Base-by-base conservation (phyloP, 2,329 filamentous ascomycete species). In the Diaporthe sp. region DNA sequence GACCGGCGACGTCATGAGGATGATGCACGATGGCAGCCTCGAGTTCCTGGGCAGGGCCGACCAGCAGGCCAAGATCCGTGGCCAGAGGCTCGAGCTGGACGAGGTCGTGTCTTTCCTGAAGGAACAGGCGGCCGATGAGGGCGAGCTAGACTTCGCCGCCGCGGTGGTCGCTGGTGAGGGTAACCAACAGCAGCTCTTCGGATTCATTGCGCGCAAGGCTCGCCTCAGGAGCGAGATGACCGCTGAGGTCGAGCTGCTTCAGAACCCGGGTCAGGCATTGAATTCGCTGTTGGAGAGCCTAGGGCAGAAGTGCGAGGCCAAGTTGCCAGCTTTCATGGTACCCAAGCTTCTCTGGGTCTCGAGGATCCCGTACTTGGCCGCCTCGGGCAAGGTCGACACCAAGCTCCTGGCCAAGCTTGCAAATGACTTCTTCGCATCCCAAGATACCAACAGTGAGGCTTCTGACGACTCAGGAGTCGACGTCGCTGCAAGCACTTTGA, bases 271-370 rank as follows among this genome's bases (percentile, higher is more conserved):
- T 17, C 58, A 73, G 12, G 57, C 57, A 9, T 37, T 65, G 57
- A 55, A 55, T 13, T 62, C 57, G 28, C 55, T 78, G 12, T 42
- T 77, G 12, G 15, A 67, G 39, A 62, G 31, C 8, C 60, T 79
- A 15, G 75, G 55, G 70, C 39, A 68, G 17, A 67, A 60, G 31
- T 80, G 77, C 58, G 57, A 76, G 57, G 58, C 44, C 44, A 70
- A 60, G 25, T 65, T 79, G 31, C 78, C 79, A 1, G 76, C 75
- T 17, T 80, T 79, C 60, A 80, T 80, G 79, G 77, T 80, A 2
- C 79, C 79, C 58, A 73, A 75, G 17, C 72, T 80, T 60, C 34
- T 79, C 34, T 78, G 76, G 76, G 76, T 79, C 1, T 79, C 78
- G n/a, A 75, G 58, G 42, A 78, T 79, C 22, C 78, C 78, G 8